These are phyloP conservation scores for Closterium sp. DNA, from an alignment of 139 green algal species.

Conservation along the genomic window DNA sequence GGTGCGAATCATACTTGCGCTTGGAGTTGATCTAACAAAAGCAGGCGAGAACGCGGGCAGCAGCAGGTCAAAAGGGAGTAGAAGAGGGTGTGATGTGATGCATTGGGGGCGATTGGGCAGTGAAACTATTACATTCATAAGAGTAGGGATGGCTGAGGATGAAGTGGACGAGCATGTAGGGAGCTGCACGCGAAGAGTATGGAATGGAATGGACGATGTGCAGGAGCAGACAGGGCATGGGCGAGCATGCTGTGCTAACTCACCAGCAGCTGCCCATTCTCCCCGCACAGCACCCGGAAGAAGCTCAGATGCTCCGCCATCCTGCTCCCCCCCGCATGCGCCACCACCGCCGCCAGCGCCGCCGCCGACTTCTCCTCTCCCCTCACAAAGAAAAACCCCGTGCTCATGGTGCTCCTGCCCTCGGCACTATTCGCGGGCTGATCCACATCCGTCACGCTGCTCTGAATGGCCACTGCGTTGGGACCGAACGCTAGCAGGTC, in stretches of 20 bases:
- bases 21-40: too few species aligned
- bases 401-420: neutral
- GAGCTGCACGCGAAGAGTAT: neutral
- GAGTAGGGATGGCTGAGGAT: too few species aligned
- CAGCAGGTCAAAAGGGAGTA: neutral
- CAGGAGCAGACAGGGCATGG: too few species aligned
- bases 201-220: too few species aligned
- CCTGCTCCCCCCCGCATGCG: neutral
- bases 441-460: neutral
- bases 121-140: too few species aligned
- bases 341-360: neutral
- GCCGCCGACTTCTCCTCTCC: neutral
- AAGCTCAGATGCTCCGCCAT: neutral
- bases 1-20: too few species aligned
- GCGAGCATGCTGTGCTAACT: too few species aligned
- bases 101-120: neutral
- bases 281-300: neutral
- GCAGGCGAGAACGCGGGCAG: neutral
- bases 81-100: neutral
- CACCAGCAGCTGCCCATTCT: neutral
- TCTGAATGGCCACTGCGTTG: neutral
- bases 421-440: neutral
- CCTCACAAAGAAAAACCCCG: neutral
- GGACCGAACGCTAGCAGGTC: neutral
- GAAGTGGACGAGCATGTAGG: neutral